Conservation (phyloP, 768 basidiomycete species). For the Mycena epipterygia region DNA sequence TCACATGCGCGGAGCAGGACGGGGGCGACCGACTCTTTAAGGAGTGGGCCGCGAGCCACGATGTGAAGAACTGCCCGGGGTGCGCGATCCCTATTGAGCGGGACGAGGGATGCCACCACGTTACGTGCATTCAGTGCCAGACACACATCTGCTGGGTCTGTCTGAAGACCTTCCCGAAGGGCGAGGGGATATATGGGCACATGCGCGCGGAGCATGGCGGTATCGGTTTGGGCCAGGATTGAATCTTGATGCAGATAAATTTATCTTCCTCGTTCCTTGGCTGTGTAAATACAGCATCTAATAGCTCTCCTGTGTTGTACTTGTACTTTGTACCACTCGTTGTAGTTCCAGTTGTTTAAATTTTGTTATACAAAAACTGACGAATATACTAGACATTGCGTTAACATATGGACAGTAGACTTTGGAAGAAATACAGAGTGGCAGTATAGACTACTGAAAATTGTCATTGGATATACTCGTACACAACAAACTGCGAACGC, state of each 20-base stretch:
- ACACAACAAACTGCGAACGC: constrained; percentile 54
- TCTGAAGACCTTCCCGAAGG: constrained; percentile 74
- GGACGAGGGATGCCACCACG: constrained; percentile 84
- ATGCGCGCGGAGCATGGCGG: constrained; percentile 79
- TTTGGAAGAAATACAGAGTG: constrained; percentile 25
- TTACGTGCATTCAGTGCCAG: constrained; percentile 81
- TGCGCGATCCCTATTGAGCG: constrained; percentile 82
- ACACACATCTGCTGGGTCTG: constrained; percentile 90
- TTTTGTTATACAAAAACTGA: constrained; percentile 25
- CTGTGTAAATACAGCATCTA: neutral
- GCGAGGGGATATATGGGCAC: constrained; percentile 82
- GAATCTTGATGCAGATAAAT: neutral
- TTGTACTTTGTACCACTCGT: neutral
- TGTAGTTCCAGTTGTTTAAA: constrained; percentile 1
- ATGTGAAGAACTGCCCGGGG: constrained; percentile 82
- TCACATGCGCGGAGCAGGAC: constrained; percentile 73
- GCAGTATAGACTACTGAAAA: constrained; percentile 10
- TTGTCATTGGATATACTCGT: constrained; percentile 47
- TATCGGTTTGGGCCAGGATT: constrained; percentile 58
- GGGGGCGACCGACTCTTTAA: constrained; percentile 70
- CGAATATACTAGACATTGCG: constrained; percentile 24
- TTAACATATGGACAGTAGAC: constrained; percentile 26
- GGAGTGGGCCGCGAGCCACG: constrained; percentile 72
- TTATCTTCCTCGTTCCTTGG: neutral
- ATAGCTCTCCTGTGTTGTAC: neutral